Evolutionary conservation across 208 protist genomes (phyloP).

Genomic region (Trypanosoma conorhini): DNA sequence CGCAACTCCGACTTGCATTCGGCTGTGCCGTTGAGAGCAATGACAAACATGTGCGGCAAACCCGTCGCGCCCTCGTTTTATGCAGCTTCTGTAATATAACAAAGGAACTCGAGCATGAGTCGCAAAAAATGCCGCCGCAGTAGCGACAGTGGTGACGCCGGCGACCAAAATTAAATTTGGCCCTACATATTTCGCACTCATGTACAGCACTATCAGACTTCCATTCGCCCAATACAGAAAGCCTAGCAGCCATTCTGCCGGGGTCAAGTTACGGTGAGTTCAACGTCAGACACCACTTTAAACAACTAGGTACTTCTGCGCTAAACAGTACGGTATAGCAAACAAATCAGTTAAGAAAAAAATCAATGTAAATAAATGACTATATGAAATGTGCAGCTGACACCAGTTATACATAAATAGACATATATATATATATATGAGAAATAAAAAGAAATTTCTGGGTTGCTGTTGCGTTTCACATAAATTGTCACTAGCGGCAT

Average conservation of each 20-base stretch:
- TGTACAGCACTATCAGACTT: conserved; percentile 30
- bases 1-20: not conserved
- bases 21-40: conserved; percentile 4
- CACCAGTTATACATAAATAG: not conserved
- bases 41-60: conserved; percentile 38
- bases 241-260: not conserved
- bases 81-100: conserved; percentile 25
- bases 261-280: not conserved
- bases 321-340: not conserved
- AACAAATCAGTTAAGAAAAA: not conserved
- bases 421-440: conserved; percentile 13
- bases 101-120: conserved; percentile 33
- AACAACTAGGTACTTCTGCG: not conserved
- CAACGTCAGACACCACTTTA: not conserved
- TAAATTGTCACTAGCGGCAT: not conserved
- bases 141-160: conserved; percentile 42
- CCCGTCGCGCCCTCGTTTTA: conserved; percentile 35
- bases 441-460: conserved; percentile 13
- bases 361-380: conserved; percentile 12
- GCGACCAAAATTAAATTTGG: conserved; percentile 31
- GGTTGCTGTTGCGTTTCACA: conserved; percentile 1
- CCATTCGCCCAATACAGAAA: conserved; percentile 26
- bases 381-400: not conserved
- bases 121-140: conserved; percentile 50
- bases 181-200: conserved; percentile 35